These are phyloP conservation scores for Amanita molliuscula DNA, from an alignment of 768 basidiomycete genomes.

Conservation along the genomic window DNA sequence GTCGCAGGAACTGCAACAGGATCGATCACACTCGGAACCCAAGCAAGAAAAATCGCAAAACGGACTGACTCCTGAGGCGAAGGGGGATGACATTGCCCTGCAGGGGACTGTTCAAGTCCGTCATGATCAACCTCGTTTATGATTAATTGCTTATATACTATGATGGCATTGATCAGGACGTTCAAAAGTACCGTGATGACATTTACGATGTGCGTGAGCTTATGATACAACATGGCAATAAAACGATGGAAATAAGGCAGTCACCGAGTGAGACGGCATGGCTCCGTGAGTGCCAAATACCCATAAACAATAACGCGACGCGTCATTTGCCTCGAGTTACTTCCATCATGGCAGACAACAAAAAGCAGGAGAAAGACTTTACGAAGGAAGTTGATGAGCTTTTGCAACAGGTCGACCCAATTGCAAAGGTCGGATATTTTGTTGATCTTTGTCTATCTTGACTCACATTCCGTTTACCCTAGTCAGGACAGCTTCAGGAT, in stretches of 20 bases:
- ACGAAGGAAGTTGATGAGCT: constrained; percentile 73
- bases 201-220: constrained; percentile 15
- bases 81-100: constrained; percentile 22
- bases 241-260: not conserved
- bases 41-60: constrained; percentile 10
- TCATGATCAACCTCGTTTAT: constrained; percentile 28
- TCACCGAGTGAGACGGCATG: not conserved
- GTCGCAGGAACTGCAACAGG: constrained; percentile 4
- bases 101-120: constrained; percentile 38
- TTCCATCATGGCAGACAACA: constrained; percentile 65
- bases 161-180: constrained; percentile 25
- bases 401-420: constrained; percentile 52
- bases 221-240: constrained; percentile 12
- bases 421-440: constrained; percentile 54
- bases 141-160: constrained; percentile 27
- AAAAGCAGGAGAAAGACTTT: constrained; percentile 82
- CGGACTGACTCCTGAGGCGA: not conserved
- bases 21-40: constrained; percentile 5
- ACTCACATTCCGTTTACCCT: constrained; percentile 9
- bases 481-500: constrained; percentile 79
- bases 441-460: constrained; percentile 3
- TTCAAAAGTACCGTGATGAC: constrained; percentile 19
- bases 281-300: constrained; percentile 15
- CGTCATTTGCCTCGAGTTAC: constrained; percentile 39
- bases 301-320: constrained; percentile 47